Evolutionary conservation across 78 protist species (phyloP), one percentile per base, ranked within the genome.

Genomic region (Dictyostelium brefeldianum): DNA sequence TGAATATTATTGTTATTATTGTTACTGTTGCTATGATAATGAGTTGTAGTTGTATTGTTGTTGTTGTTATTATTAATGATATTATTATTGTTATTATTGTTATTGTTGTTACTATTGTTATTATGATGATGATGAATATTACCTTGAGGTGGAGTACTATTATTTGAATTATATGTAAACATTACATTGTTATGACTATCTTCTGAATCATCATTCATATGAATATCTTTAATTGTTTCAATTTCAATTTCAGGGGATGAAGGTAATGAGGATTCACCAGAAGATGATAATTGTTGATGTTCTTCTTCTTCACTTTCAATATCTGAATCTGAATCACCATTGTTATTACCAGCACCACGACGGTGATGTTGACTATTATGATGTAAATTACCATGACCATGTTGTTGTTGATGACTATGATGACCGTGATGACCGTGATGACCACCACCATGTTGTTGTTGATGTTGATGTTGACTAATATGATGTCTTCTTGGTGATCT

Each of bases 221-320:
- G 43, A 25, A 36, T 20, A 79, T 41, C 54, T 57, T 56, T 79
- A 6, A 36, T 36, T 5, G 59, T 47, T 73, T 73, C 79, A 73
- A 73, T 73, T 47, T 73, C 79, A 73, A 47, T 29, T 22, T 73
- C 59, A n/a, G 79, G 56, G 12, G 79, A 73, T n/a, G 79, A 73
- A 7, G 56, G 56, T 41, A 17, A 20, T 18, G 79, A 73, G 0
- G 59, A 73, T 20, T 31, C 36, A 9, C 46, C 22, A 12, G 65
- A 50, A 50, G 64, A 77, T 20, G 71, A 56, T 53, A 54, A 77
- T 15, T 14, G 31, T 8, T 22, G 43, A 36, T 36, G 43, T 36
- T 36, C 43, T 7, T 22, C 22, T 6, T 77, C 81, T n/a, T 77
- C 81, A 29, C 25, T 31, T 50, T 47, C 81, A 27, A 36, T 43